Percentiles rank a stretch among this genome's conserved stretches.
phyloP scores from a whole-genome alignment of 225 moss, liverwort and hornwort genomes.

The Physcomitrellopsis africana region DNA sequence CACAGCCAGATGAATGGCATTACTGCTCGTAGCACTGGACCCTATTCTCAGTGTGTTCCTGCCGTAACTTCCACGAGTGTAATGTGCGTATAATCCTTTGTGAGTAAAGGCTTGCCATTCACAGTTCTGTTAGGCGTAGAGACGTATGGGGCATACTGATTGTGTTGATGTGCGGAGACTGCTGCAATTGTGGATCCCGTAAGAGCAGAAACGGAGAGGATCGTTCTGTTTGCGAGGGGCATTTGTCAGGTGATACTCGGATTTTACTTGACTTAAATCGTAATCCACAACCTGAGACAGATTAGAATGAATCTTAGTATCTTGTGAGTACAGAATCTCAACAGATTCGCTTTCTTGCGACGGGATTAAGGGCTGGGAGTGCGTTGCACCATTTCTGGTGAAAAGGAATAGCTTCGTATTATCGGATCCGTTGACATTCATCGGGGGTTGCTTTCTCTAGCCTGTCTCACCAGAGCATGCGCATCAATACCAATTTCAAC shows the following conservation, averaged over 20 bases:
- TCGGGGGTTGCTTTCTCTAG: neutral
- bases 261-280: slow-evolving; percentile 18
- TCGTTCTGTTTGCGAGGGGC: slow-evolving; percentile 6
- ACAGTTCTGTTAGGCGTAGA: slow-evolving; percentile 20
- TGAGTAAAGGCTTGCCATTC: neutral
- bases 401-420: neutral
- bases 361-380: slow-evolving; percentile 1
- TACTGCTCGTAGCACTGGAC: slow-evolving; percentile 16
- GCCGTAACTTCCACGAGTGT: neutral
- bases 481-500: neutral
- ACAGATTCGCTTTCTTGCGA: slow-evolving; percentile 15
- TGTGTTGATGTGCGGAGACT: neutral
- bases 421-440: slow-evolving; percentile 1
- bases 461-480: neutral
- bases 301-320: slow-evolving; percentile 39
- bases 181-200: slow-evolving; percentile 10
- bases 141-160: slow-evolving; percentile 1
- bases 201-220: neutral
- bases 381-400: slow-evolving; percentile 7
- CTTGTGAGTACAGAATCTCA: slow-evolving; percentile 27
- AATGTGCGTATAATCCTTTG: slow-evolving; percentile 31
- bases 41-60: slow-evolving; percentile 8
- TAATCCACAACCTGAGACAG: slow-evolving; percentile 25
- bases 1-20: slow-evolving; percentile 3
- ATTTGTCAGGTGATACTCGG: neutral